Percentiles rank a stretch among this genome's conserved stretches.
These are phyloP conservation scores for Ogataea angusta DNA, from an alignment of 805 yeast species.

Conservation along the genomic window DNA sequence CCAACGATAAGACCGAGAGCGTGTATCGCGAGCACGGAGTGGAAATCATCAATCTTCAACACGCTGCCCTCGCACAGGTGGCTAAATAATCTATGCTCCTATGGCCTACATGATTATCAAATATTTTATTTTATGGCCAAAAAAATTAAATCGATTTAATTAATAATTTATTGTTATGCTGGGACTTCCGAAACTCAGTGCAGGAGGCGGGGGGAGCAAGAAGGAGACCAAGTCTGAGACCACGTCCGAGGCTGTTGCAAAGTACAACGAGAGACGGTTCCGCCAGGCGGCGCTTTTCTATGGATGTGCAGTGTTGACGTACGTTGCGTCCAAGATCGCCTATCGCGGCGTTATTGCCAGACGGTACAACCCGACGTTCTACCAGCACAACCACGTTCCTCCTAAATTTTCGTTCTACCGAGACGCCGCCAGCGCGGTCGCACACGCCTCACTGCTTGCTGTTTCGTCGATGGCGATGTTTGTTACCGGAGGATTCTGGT, in stretches of 20 bases:
- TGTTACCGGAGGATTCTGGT: slow-evolving; percentile 76
- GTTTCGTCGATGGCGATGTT: slow-evolving; percentile 69
- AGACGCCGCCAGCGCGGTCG: slow-evolving; percentile 84
- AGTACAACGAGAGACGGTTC: slow-evolving; percentile 60
- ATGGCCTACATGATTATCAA: too few relatives aligned
- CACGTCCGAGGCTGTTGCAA: slow-evolving; percentile 34
- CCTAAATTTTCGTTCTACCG: slow-evolving; percentile 77
- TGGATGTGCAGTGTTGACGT: slow-evolving; percentile 68
- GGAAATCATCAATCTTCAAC: slow-evolving; percentile 11
- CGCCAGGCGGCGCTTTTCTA: slow-evolving; percentile 70
- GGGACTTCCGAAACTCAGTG: slow-evolving; percentile 22
- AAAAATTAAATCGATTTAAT: not conserved
- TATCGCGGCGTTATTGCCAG: slow-evolving; percentile 70
- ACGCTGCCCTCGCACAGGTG: slow-evolving; percentile 12
- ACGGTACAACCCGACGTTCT: slow-evolving; percentile 69
- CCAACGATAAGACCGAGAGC: slow-evolving; percentile 34
- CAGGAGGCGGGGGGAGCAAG: slow-evolving; percentile 31
- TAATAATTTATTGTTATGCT: slow-evolving; percentile 7
- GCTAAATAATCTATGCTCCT: too few relatives aligned
- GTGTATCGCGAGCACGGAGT: slow-evolving; percentile 34
- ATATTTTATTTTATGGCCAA: too few relatives aligned
- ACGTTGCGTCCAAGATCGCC: slow-evolving; percentile 70
- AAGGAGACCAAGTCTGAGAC: slow-evolving; percentile 27
- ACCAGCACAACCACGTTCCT: slow-evolving; percentile 82
- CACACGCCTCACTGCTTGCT: slow-evolving; percentile 75